These are phyloP conservation scores for Daldinia bambusicola DNA, from an alignment of 495 filamentous ascomycete species.

Conservation along the genomic window DNA sequence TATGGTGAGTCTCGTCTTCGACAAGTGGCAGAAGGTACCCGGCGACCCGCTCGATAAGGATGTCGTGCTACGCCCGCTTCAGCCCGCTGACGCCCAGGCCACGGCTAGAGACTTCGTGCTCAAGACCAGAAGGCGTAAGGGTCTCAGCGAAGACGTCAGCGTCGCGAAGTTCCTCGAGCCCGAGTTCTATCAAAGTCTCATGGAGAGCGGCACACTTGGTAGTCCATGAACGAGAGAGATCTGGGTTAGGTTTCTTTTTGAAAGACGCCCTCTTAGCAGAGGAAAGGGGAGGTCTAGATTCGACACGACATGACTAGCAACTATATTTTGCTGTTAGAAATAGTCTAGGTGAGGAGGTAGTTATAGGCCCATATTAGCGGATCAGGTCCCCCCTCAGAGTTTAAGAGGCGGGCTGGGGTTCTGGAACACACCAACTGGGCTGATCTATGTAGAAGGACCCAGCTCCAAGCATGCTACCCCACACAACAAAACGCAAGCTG, in stretches of 20 bases:
- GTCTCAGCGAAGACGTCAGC: constrained; percentile 92
- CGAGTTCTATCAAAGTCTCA: constrained; percentile 87
- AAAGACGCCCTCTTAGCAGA: neutral
- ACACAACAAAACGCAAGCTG: neutral
- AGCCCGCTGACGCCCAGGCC: constrained; percentile 84
- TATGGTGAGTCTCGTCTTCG: constrained; percentile 90
- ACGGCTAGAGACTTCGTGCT: constrained; percentile 95
- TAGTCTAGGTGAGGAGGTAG: neutral
- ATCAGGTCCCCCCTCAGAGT: neutral
- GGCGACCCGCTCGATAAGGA: constrained; percentile 94
- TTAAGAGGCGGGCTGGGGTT: neutral
- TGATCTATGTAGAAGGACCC: constrained; percentile 3
- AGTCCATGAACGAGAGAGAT: constrained; percentile 39
- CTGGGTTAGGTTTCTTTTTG: neutral
- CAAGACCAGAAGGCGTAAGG: constrained; percentile 93
- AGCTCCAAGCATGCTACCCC: neutral
- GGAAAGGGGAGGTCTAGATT: neutral
- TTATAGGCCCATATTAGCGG: neutral
- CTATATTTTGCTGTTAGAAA: neutral
- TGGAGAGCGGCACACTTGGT: constrained; percentile 86
- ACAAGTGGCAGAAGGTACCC: constrained; percentile 93
- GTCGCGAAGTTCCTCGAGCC: constrained; percentile 96
- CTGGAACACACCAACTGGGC: neutral
- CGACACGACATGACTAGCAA: neutral
- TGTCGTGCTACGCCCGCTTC: constrained; percentile 80